Evolutionary conservation across 1,284 basidiomycete species (phyloP), one percentile per base, ranked within the genome.

Genomic region (Singerocomus rubriflavus): DNA sequence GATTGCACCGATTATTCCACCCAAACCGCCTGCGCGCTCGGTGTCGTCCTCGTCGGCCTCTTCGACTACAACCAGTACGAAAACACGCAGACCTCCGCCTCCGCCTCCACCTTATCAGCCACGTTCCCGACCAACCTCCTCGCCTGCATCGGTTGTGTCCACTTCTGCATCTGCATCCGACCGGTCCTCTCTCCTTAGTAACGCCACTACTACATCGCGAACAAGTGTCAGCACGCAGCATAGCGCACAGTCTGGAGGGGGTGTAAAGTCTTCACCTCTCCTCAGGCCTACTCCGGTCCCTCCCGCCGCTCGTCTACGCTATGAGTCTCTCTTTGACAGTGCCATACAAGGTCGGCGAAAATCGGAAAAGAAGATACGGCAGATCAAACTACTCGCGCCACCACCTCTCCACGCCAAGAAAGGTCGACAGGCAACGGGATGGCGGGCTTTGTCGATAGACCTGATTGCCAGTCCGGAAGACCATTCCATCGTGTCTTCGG

Each of bases 401-500:
- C 70, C 71, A 14, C 72, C 75, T 3, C 59, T 64, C 5, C 69
- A 70, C 29, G 61, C 68, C n/a, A 73, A 73, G 50, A 77, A 77
- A 47, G 62, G 65, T 13, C 67, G 84, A 49, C 76, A 82, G 50
- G 81, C 82, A 2, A 80, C 78, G 3, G 88, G 88, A 3, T 91
- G 88, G 88, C 73, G 88, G 43, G 88, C 85, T 4, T 62, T 89
- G 29, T 88, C 85, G 1, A 81, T 90, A 25, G 88, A 90, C 65
- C 66, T 88, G 46, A 80, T 83, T 50, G 78, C 78, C 3, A 77
- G 73, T 40, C 74, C 72, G 17, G 74, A 75, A 25, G 66, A 68
- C 30, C 61, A 62, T 48, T 54, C 65, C 11, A 44, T 51, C 37
- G 29, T 51, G 30, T 39, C 57, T 48, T 32, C 44, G 46, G 60